These are phyloP conservation scores for Primulina eburnea DNA, from an alignment of 257 asterid genomes.

Conservation along the genomic window DNA sequence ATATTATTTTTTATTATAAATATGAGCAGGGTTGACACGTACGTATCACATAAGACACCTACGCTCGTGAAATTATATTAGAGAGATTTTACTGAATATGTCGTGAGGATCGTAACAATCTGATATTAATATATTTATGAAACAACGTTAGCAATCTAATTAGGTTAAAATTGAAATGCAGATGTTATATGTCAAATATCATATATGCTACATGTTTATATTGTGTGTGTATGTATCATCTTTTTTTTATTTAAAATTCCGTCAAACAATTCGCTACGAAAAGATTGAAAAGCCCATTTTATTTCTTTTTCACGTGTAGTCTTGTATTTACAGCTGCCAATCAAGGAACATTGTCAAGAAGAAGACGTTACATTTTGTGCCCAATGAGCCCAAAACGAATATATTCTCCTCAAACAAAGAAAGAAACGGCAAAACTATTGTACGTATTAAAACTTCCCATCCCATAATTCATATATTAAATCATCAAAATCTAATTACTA, in stretches of 20 bases:
- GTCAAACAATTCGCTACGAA: not conserved
- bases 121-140: not conserved
- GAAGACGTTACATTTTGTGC: not conserved
- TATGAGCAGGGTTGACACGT: too few species aligned
- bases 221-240: not conserved
- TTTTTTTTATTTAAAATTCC: not conserved
- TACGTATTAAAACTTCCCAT: not conserved
- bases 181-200: not conserved
- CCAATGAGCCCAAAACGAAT: not conserved
- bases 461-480: not conserved
- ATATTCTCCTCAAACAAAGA: not conserved
- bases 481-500: too few species aligned
- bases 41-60: too few species aligned
- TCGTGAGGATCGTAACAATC: too few species aligned
- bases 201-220: too few species aligned
- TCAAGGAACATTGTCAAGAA: not conserved
- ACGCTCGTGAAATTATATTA: too few species aligned
- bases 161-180: not conserved
- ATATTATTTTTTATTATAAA: too few species aligned
- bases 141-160: too few species aligned
- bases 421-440: too few species aligned
- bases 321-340: not conserved
- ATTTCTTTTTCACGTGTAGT: too few species aligned
- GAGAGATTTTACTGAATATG: too few species aligned
- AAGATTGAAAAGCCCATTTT: not conserved